These are phyloP conservation scores for Peronospora farinosa DNA, from an alignment of 352 stramenopile genomes.

Conservation along the genomic window DNA sequence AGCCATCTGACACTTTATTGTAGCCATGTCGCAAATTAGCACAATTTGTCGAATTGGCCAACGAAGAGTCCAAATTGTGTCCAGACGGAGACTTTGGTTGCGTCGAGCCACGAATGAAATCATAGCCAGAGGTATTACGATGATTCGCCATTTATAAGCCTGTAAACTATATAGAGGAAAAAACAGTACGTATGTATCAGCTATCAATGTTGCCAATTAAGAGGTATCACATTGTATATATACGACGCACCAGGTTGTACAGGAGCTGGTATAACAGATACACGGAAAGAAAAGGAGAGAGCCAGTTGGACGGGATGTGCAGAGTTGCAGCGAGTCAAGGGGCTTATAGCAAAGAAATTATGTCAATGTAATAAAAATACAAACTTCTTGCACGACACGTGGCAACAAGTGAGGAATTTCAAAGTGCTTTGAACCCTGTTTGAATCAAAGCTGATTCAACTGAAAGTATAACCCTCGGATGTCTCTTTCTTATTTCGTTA, in stretches of 20 bases:
- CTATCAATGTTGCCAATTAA: too few relatives aligned
- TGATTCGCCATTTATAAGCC: slow-evolving; percentile 6
- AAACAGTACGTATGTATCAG: too few relatives aligned
- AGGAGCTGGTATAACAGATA: neutral
- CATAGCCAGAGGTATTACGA: neutral
- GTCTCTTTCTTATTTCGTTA: slow-evolving; percentile 17
- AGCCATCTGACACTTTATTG: slow-evolving; percentile 12
- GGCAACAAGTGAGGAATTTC: too few relatives aligned
- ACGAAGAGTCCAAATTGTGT: slow-evolving; percentile 6
- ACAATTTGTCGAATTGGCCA: slow-evolving; percentile 24
- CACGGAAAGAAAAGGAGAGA: slow-evolving; percentile 2
- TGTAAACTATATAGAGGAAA: too few relatives aligned
- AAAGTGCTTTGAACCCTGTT: too few relatives aligned
- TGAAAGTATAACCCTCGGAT: slow-evolving; percentile 3
- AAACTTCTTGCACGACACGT: too few relatives aligned
- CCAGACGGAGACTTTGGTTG: slow-evolving; percentile 15
- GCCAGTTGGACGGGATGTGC: slow-evolving; percentile 4
- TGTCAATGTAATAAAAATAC: too few relatives aligned
- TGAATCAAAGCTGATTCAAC: neutral
- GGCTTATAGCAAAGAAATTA: too few relatives aligned
- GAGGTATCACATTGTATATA: too few relatives aligned
- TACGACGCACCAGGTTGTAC: neutral
- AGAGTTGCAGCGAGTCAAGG: neutral
- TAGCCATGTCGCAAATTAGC: slow-evolving; percentile 25
- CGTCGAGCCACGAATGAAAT: slow-evolving; percentile 8